Percentiles rank a stretch among this genome's conserved stretches.
Conservation (phyloP, 2,329 filamentous ascomycete species). For the Bipolaris victoriae region DNA sequence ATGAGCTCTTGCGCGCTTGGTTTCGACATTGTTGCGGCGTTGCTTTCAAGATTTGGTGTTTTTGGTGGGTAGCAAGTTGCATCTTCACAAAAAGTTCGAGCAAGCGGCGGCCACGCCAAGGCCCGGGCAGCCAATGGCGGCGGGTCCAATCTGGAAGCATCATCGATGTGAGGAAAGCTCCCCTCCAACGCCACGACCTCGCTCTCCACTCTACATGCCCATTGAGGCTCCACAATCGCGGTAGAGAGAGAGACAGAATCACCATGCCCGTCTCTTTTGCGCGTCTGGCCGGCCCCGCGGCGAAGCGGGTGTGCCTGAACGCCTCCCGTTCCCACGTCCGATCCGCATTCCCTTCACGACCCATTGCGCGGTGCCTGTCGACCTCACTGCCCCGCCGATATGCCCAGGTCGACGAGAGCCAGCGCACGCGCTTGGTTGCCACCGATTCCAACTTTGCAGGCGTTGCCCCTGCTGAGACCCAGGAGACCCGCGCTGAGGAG, state of each 20-base stretch:
- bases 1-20: conserved; percentile 61
- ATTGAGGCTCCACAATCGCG: conserved; percentile 44
- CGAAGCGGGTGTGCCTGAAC: conserved; percentile 68
- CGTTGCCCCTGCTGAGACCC: conserved; percentile 52
- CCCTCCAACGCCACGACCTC: conserved; percentile 43
- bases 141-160: conserved; percentile 36
- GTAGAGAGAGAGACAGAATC: conserved; percentile 35
- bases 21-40: conserved; percentile 51
- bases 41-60: conserved; percentile 18
- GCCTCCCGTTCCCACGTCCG: conserved; percentile 57
- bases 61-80: conserved; percentile 25
- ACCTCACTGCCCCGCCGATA: conserved; percentile 67
- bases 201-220: conserved; percentile 42
- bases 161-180: conserved; percentile 36
- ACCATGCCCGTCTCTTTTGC: conserved; percentile 74
- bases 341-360: conserved; percentile 47
- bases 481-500: conserved; percentile 53
- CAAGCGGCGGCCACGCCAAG: conserved; percentile 31
- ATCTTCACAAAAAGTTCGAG: conserved; percentile 35
- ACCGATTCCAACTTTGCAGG: conserved; percentile 68
- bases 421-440: conserved; percentile 67
- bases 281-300: conserved; percentile 73
- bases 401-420: conserved; percentile 59
- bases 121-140: conserved; percentile 36
- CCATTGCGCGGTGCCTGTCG: conserved; percentile 68